A percentile compares a stretch with the other conserved stretches of the same genome.
Conservation (phyloP, 306 rosid genomes). For the Lathyrus sativus region DNA sequence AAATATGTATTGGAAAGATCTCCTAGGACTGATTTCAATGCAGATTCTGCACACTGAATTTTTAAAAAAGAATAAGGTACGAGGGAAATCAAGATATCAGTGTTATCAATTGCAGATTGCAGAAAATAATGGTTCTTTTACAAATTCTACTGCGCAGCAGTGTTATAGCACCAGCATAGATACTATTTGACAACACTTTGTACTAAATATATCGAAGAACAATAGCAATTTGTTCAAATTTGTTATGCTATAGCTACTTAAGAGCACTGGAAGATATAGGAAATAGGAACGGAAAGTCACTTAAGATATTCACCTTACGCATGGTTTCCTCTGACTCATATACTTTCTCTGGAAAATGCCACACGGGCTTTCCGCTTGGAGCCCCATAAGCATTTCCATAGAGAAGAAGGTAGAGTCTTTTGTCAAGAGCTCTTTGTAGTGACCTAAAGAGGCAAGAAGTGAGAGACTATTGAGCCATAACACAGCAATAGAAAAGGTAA, state of each 20-base stretch:
- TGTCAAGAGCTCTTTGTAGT: slow-evolving; percentile 88
- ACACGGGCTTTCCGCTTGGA: slow-evolving; percentile 61
- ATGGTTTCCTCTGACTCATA: slow-evolving; percentile 81
- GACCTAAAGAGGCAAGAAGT: slow-evolving; percentile 57
- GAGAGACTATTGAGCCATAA: slow-evolving; percentile 9
- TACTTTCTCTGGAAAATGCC: slow-evolving; percentile 89
- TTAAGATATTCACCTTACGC: slow-evolving; percentile 56
- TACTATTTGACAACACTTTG: not conserved
- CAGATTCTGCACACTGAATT: slow-evolving; percentile 89
- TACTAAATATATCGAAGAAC: not conserved
- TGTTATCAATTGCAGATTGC: not conserved
- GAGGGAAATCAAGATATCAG: not conserved
- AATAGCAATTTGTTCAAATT: not conserved
- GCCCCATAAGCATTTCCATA: slow-evolving; percentile 57
- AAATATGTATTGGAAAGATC: slow-evolving; percentile 84
- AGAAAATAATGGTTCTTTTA: not conserved
- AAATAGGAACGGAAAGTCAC: slow-evolving; percentile 22
- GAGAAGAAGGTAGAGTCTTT: slow-evolving; percentile 83
- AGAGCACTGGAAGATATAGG: not conserved
- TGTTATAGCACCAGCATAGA: not conserved
- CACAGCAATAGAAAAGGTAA: not conserved
- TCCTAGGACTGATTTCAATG: slow-evolving; percentile 72
- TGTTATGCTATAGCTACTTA: not conserved
- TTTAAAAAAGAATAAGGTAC: slow-evolving; percentile 15
- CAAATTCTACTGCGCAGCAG: not conserved